These are phyloP conservation scores for Platanthera guangdongensis DNA, from an alignment of 106 monocot species.

Conservation along the genomic window DNA sequence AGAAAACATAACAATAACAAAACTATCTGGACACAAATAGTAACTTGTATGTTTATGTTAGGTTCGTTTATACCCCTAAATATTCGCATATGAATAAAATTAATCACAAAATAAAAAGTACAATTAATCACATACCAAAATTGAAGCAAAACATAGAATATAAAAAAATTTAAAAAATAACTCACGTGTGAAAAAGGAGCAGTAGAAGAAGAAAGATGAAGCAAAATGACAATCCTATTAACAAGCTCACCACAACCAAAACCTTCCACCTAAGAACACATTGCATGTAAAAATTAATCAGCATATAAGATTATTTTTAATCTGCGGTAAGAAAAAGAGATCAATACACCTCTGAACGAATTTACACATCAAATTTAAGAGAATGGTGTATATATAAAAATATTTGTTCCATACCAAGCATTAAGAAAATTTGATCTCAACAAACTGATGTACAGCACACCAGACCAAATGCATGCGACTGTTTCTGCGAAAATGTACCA, in stretches of 20 bases:
- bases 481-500: constrained; percentile 92
- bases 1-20: no score
- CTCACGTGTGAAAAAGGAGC: constrained; percentile 74
- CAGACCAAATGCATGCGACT: constrained; percentile 67
- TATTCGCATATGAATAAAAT: not conserved
- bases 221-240: constrained; percentile 44
- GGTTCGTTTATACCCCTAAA: no score
- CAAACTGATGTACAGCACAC: constrained; percentile 50
- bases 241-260: constrained; percentile 30
- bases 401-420: constrained; percentile 44
- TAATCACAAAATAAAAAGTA: not conserved
- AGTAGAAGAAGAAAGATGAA: constrained; percentile 72
- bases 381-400: not conserved
- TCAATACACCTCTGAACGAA: not conserved
- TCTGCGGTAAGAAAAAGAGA: not conserved
- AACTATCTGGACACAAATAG: no score
- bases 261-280: constrained; percentile 64
- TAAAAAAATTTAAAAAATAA: not conserved
- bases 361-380: not conserved
- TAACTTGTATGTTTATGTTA: no score
- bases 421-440: constrained; percentile 24
- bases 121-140: not conserved
- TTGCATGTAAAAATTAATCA: constrained; percentile 1
- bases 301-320: not conserved
- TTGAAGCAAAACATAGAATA: not conserved